Conservation (phyloP, 1,284 basidiomycete species). For the Microbotryum silenes-acaulis region DNA sequence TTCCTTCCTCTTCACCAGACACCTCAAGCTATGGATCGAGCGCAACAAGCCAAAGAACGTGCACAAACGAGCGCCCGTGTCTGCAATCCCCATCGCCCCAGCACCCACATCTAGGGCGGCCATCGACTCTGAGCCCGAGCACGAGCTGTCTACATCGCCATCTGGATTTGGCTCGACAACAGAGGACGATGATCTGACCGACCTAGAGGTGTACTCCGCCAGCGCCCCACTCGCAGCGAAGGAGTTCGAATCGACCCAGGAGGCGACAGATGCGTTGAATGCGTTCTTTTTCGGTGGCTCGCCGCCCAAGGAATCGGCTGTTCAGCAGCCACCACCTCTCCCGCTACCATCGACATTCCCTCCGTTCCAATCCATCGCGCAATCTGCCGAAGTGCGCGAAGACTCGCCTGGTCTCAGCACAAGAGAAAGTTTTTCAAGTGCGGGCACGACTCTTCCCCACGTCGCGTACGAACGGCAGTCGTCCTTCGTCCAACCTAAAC, state of each 20-base stretch:
- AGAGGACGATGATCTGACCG: slow-evolving; percentile 5
- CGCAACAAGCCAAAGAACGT: slow-evolving; percentile 24
- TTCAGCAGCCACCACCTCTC: neutral
- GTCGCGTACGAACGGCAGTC: slow-evolving; percentile 25
- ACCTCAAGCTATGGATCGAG: slow-evolving; percentile 35
- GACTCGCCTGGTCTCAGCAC: neutral
- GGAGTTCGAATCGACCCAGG: slow-evolving; percentile 17
- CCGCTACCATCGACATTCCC: neutral
- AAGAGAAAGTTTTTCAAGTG: neutral
- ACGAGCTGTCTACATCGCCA: slow-evolving; percentile 4
- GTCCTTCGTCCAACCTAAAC: slow-evolving; percentile 24
- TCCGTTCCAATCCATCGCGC: neutral
- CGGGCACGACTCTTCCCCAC: slow-evolving; percentile 12
- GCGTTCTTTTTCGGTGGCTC: slow-evolving; percentile 30
- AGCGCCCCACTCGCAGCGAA: neutral
- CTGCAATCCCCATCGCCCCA: neutral
- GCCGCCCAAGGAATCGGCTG: slow-evolving; percentile 2
- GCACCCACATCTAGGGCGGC: neutral
- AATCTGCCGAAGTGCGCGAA: neutral
- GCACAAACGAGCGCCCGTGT: neutral
- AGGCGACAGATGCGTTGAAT: slow-evolving; percentile 26
- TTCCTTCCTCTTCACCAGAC: slow-evolving; percentile 12
- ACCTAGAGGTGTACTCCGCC: neutral
- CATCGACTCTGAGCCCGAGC: slow-evolving; percentile 4
- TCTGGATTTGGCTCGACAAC: neutral